Percentiles rank a stretch among this genome's conserved stretches.
Conservation (phyloP, 306 rosid genomes). For the Phaseolus lunatus region DNA sequence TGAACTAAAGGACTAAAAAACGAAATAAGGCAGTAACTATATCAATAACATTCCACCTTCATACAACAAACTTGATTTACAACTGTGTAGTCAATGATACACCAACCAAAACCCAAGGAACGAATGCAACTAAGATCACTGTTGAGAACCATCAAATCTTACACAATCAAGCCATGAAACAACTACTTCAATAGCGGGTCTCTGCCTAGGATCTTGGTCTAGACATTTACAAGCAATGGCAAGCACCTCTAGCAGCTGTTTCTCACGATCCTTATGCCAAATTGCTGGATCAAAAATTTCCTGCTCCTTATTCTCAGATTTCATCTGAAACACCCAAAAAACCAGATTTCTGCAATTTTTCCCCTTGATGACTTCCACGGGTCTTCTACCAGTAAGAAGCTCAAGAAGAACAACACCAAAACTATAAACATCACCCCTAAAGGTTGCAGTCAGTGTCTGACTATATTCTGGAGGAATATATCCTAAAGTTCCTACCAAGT, state of each 20-base stretch:
- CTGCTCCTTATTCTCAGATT: conserved; percentile 65
- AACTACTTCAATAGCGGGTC: conserved; percentile 76
- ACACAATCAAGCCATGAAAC: conserved; percentile 73
- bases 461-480: conserved; percentile 87
- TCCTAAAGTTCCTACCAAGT: conserved; percentile 81
- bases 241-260: conserved; percentile 67
- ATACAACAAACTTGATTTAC: conserved; percentile 53
- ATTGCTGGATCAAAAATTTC: conserved; percentile 67
- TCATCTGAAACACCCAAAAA: conserved; percentile 78
- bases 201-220: conserved; percentile 73
- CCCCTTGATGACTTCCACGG: conserved; percentile 78
- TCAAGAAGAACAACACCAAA: conserved; percentile 87
- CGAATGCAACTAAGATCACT: conserved; percentile 41
- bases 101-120: conserved; percentile 43
- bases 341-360: conserved; percentile 75
- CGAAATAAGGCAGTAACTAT: conserved; percentile 34
- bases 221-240: conserved; percentile 73
- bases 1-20: conserved; percentile 36
- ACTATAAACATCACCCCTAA: conserved; percentile 81
- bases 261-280: conserved; percentile 67
- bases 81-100: conserved; percentile 46
- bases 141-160: conserved; percentile 51
- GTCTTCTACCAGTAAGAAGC: conserved; percentile 78
- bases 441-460: conserved; percentile 75
- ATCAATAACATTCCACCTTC: conserved; percentile 45